These are phyloP conservation scores for Phtheirospermum japonicum DNA, from an alignment of 257 asterid genomes.

Conservation along the genomic window DNA sequence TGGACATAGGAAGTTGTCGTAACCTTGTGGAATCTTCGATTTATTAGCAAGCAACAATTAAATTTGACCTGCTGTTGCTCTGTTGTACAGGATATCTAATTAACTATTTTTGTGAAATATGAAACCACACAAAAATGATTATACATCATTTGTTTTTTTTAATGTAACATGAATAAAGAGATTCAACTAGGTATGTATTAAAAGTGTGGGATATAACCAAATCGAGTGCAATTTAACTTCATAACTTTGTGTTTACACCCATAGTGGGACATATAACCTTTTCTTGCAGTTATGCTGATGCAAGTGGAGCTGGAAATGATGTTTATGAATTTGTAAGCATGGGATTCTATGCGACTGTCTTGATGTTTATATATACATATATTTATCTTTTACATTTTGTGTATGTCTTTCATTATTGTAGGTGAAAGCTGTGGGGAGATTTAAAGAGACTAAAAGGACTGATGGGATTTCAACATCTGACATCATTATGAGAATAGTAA, in stretches of 20 bases:
- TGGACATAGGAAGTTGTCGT: background rate
- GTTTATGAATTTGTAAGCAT: conserved; percentile 73
- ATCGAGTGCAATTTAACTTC: background rate
- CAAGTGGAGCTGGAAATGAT: conserved; percentile 73
- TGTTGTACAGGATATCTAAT: background rate
- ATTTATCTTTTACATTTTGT: background rate
- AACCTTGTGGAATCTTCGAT: background rate
- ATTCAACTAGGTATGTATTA: background rate
- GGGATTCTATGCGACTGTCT: background rate
- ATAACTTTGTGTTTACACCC: conserved; percentile 10
- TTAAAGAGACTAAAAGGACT: conserved; percentile 70
- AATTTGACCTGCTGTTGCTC: background rate
- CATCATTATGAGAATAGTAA: conserved; percentile 74
- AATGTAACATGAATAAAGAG: background rate
- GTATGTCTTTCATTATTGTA: conserved; percentile 21
- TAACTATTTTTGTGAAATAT: conserved; percentile 6
- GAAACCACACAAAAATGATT: background rate
- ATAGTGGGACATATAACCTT: conserved; percentile 8
- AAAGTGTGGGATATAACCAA: too few relatives aligned
- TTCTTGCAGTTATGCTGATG: conserved; percentile 60
- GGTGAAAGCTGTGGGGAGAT: conserved; percentile 74
- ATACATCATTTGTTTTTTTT: background rate
- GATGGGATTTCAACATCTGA: conserved; percentile 78
- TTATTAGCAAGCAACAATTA: too few relatives aligned
- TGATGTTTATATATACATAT: background rate